Percentiles rank a stretch among this genome's conserved stretches.
Evolutionary conservation across 176 grass and related monocot genomes (phyloP).

Genomic region (Aegilops tauschii): DNA sequence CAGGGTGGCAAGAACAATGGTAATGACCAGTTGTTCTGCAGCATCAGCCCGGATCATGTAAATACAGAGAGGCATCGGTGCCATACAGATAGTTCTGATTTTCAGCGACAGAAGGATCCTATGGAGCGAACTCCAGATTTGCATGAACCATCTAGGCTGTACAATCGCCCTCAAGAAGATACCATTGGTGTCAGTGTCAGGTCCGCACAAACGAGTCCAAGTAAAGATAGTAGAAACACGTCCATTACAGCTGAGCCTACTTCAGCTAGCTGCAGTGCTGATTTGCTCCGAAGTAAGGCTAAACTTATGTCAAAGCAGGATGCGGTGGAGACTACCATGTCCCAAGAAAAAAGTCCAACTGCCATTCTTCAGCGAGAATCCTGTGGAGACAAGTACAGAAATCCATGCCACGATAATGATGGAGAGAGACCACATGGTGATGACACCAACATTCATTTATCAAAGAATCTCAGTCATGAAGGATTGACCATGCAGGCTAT

Average conservation of each 20-base stretch:
- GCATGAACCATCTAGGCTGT: not conserved
- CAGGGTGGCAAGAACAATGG: constrained; percentile 1
- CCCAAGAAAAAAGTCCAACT: not conserved
- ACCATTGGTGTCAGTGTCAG: not conserved
- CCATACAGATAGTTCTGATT: constrained; percentile 9
- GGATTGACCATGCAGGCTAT: not conserved
- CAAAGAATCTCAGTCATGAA: constrained; percentile 17
- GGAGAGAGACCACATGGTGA: constrained; percentile 3
- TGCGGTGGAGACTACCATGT: not conserved
- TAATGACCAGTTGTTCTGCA: constrained; percentile 16
- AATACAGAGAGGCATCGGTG: constrained; percentile 15
- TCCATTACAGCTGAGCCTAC: not conserved
- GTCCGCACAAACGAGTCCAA: constrained; percentile 8
- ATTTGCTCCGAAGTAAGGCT: constrained; percentile 8
- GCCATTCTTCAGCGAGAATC: constrained; percentile 17
- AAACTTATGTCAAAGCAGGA: not conserved
- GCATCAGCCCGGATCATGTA: not conserved
- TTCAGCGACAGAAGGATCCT: constrained; percentile 27
- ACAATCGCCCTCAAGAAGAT: constrained; percentile 13
- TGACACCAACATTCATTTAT: constrained; percentile 7
- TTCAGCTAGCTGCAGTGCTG: constrained; percentile 6
- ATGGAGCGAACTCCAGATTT: not conserved
- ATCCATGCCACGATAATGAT: not conserved
- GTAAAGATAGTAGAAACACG: constrained; percentile 15
- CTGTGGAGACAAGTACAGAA: constrained; percentile 5